Percentiles rank a stretch among this genome's conserved stretches.
Evolutionary conservation across 176 grass and related monocot species (phyloP).

Genomic region (Urochloa ruziziensis): DNA sequence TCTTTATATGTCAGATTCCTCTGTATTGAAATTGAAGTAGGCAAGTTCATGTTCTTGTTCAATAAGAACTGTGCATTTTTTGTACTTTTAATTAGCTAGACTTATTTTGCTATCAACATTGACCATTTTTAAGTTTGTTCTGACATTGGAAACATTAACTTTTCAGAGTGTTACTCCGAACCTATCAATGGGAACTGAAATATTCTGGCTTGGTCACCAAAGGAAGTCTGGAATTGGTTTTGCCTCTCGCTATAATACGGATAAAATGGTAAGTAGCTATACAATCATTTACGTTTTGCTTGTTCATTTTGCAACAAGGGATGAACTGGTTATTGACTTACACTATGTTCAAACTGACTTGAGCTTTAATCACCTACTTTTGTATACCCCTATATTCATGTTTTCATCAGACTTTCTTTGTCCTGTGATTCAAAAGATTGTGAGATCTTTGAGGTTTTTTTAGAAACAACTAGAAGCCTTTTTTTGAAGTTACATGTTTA

Average conservation of each 20-base stretch:
- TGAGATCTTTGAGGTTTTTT: not conserved
- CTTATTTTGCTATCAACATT: not conserved
- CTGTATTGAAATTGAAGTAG: slow-evolving; percentile 3
- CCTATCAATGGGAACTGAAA: slow-evolving; percentile 89
- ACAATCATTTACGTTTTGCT: not conserved
- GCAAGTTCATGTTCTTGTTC: not conserved
- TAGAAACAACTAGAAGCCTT: not conserved
- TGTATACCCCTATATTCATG: not conserved
- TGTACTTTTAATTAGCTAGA: not conserved
- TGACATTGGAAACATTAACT: not conserved
- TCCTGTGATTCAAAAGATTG: not conserved
- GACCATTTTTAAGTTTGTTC: slow-evolving; percentile 6
- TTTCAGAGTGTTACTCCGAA: slow-evolving; percentile 87
- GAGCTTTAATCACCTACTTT: not conserved
- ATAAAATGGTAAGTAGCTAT: slow-evolving; percentile 76
- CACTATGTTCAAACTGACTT: not conserved
- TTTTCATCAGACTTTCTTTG: too few relatives aligned
- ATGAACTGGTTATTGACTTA: not conserved
- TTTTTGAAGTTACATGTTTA: not conserved
- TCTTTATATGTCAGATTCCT: slow-evolving; percentile 13
- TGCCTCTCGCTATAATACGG: slow-evolving; percentile 84
- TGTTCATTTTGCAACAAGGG: not conserved
- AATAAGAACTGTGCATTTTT: not conserved
- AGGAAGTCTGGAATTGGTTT: slow-evolving; percentile 97
- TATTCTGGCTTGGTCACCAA: slow-evolving; percentile 98